A percentile compares a stretch with the other conserved stretches of the same genome.
Evolutionary conservation across 1,139 yeast species (phyloP).

Genomic region (Yamadazyma membranifaciens): DNA sequence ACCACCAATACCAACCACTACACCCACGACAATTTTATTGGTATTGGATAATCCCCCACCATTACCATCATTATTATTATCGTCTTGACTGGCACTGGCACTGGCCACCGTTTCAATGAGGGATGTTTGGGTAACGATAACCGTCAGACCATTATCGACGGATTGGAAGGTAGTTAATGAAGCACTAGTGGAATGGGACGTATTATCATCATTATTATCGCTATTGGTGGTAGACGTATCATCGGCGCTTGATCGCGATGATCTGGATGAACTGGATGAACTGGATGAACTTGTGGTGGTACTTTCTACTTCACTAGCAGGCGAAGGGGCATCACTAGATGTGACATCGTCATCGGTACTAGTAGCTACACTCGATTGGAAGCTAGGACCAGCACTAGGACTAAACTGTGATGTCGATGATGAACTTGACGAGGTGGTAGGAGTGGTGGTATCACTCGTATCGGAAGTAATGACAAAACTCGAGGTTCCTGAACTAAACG

Average conservation of each 20-base stretch:
- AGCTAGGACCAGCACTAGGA: slow-evolving; percentile 5
- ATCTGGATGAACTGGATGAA: background rate
- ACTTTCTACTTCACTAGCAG: slow-evolving; percentile 2
- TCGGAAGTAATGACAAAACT: slow-evolving; percentile 9
- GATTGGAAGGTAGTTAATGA: slow-evolving; percentile 31
- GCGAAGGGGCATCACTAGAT: background rate
- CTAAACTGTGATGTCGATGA: slow-evolving; percentile 9
- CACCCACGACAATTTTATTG: slow-evolving; percentile 49
- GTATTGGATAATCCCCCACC: slow-evolving; percentile 40
- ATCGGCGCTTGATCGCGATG: background rate
- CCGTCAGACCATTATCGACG: slow-evolving; percentile 36
- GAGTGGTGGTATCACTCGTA: slow-evolving; percentile 10
- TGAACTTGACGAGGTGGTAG: background rate
- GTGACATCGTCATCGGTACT: background rate
- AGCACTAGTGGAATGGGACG: slow-evolving; percentile 8
- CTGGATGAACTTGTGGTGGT: slow-evolving; percentile 3
- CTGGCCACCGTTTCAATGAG: slow-evolving; percentile 28
- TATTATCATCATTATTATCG: background rate
- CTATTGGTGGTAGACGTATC: background rate
- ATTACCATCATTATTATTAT: slow-evolving; percentile 5
- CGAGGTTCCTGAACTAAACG: slow-evolving; percentile 5
- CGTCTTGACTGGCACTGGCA: slow-evolving; percentile 20
- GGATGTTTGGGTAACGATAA: slow-evolving; percentile 40
- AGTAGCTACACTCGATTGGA: background rate
- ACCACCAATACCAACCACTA: slow-evolving; percentile 52